phyloP scores from a whole-genome alignment of 805 yeast species.

The Pichia rugopelliculosa region DNA sequence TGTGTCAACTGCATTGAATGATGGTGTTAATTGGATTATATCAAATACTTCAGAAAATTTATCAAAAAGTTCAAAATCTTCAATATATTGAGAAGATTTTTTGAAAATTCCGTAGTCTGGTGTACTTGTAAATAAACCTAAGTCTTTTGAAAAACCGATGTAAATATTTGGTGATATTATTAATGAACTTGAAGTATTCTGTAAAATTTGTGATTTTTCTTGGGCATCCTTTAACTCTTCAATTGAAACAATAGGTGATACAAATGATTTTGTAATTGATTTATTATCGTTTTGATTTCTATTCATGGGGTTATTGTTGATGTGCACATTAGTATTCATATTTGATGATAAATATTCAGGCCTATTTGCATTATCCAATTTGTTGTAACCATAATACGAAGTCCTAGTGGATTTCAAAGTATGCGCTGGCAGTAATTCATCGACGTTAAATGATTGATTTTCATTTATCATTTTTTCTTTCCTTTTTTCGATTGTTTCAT shows the following conservation, averaged over 20 bases:
- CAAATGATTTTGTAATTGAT: constrained; percentile 24
- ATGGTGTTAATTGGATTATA: constrained; percentile 61
- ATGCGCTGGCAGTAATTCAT: background rate
- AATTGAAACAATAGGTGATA: constrained; percentile 23
- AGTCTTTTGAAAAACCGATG: constrained; percentile 50
- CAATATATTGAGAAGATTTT: constrained; percentile 61
- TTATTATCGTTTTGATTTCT: constrained; percentile 3
- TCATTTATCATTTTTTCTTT: constrained; percentile 34
- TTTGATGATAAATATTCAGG: background rate
- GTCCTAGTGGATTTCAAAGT: constrained; percentile 3
- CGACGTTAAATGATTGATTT: constrained; percentile 18
- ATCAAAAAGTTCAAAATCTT: constrained; percentile 72
- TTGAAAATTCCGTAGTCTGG: constrained; percentile 83
- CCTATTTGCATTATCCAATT: background rate
- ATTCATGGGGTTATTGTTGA: background rate
- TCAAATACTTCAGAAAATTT: constrained; percentile 54
- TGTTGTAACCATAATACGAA: background rate
- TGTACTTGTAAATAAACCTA: constrained; percentile 58
- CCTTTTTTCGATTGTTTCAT: constrained; percentile 26
- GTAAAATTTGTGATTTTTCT: constrained; percentile 46
- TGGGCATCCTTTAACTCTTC: constrained; percentile 44
- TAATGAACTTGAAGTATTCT: constrained; percentile 49
- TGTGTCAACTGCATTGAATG: constrained; percentile 61
- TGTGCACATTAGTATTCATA: background rate
- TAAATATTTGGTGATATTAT: constrained; percentile 84